Conservation (phyloP, 1,139 yeast genomes). For the Suhomyces bolitotheri region DNA sequence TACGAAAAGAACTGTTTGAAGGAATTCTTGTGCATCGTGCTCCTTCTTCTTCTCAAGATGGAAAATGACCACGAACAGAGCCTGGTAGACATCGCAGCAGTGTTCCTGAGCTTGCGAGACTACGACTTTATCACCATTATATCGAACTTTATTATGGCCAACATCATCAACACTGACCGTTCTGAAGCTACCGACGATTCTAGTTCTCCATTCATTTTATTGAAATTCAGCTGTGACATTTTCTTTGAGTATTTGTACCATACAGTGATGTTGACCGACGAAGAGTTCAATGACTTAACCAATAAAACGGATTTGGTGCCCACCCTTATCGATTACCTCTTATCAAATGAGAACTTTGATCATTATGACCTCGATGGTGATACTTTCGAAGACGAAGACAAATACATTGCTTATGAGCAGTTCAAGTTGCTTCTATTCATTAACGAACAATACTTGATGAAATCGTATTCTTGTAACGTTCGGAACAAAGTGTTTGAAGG, state of each 20-base stretch:
- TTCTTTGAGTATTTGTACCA: conserved; percentile 46
- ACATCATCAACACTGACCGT: conserved; percentile 20
- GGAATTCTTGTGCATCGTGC: conserved; percentile 39
- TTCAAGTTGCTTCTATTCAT: conserved; percentile 72
- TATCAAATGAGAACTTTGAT: conserved; percentile 49
- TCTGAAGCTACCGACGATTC: conserved; percentile 11
- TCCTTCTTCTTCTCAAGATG: conserved; percentile 38
- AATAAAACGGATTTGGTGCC: conserved; percentile 30
- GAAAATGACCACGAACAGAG: conserved; percentile 9
- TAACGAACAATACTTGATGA: conserved; percentile 85
- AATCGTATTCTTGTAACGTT: conserved; percentile 37
- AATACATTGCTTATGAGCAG: conserved; percentile 64
- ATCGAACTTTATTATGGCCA: conserved; percentile 37
- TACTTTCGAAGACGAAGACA: conserved; percentile 57
- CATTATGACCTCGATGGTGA: conserved; percentile 38
- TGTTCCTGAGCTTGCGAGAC: conserved; percentile 35
- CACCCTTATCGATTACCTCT: conserved; percentile 51
- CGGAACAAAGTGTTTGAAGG: conserved; percentile 53
- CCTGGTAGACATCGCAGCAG: conserved; percentile 19
- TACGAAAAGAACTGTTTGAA: conserved; percentile 31
- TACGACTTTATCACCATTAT: conserved; percentile 50
- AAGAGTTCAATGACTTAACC: conserved; percentile 35
- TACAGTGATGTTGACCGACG: conserved; percentile 35
- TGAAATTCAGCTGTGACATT: conserved; percentile 45
- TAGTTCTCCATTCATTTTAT: conserved; percentile 32